These are phyloP conservation scores for Schwanniomyces occidentalis DNA, from an alignment of 805 yeast species.

Conservation along the genomic window DNA sequence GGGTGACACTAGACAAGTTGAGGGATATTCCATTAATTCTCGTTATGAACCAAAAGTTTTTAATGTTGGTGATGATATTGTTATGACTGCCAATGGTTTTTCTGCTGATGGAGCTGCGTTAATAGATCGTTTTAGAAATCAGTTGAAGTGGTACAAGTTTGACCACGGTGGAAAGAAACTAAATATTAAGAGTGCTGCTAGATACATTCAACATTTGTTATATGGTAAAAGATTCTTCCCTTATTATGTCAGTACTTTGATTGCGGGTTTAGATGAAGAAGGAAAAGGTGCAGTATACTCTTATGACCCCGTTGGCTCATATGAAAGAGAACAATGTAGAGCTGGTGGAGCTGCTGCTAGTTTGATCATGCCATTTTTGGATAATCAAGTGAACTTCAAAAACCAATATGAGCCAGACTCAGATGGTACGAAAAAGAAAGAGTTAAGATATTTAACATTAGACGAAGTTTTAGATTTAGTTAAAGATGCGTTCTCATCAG, in stretches of 20 bases:
- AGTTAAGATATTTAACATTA: constrained; percentile 61
- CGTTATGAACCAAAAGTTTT: constrained; percentile 90
- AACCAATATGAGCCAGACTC: constrained; percentile 85
- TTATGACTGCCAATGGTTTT: constrained; percentile 93
- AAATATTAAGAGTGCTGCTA: constrained; percentile 73
- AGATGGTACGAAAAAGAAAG: constrained; percentile 64
- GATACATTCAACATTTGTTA: constrained; percentile 84
- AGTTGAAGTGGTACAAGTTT: constrained; percentile 90
- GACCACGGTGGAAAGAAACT: constrained; percentile 72
- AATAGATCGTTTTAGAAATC: constrained; percentile 67
- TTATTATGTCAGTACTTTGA: constrained; percentile 89
- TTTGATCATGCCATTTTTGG: constrained; percentile 95
- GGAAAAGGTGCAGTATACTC: constrained; percentile 96
- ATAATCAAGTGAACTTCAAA: constrained; percentile 94
- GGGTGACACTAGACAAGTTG: constrained; percentile 96
- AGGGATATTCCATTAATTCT: constrained; percentile 90
- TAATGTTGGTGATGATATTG: constrained; percentile 82
- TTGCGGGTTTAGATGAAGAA: constrained; percentile 88
- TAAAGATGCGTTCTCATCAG: constrained; percentile 91
- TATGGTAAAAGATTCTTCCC: constrained; percentile 96
- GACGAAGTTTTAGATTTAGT: constrained; percentile 89
- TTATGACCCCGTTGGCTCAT: constrained; percentile 96
- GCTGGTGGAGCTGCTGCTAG: constrained; percentile 98
- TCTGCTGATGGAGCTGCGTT: constrained; percentile 92
- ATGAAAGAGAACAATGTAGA: constrained; percentile 95